Percentiles rank a stretch among this genome's conserved stretches.
Evolutionary conservation across 768 basidiomycete species (phyloP).

Genomic region (Steccherinum ochraceum): DNA sequence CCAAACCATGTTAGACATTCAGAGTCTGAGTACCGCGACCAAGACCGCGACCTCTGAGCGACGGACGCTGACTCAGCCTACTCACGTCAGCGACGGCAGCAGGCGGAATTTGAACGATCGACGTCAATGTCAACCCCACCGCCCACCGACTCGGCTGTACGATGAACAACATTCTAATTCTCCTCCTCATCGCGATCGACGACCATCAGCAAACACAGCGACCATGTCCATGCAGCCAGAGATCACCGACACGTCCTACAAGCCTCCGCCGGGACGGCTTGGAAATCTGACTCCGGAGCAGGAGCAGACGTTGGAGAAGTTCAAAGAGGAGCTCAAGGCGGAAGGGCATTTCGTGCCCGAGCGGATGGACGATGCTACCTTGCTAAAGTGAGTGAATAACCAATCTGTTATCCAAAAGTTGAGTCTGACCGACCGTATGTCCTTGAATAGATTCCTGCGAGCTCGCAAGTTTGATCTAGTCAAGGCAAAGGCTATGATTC

Average conservation of each 20-base stretch:
- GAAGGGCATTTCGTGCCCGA: slow-evolving; percentile 49
- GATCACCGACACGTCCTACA: slow-evolving; percentile 51
- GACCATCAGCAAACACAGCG: not conserved
- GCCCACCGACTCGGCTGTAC: too few relatives aligned
- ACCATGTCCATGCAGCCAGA: slow-evolving; percentile 46
- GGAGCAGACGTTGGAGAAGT: slow-evolving; percentile 53
- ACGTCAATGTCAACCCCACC: not conserved
- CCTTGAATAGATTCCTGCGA: slow-evolving; percentile 64
- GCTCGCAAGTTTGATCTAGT: slow-evolving; percentile 83
- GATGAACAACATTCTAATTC: not conserved
- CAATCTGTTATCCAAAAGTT: too few relatives aligned
- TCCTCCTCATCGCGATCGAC: too few relatives aligned
- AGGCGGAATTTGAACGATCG: not conserved
- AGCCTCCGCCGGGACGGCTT: slow-evolving; percentile 56
- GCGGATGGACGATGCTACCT: slow-evolving; percentile 58
- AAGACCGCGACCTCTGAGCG: too few relatives aligned
- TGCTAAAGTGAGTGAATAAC: slow-evolving; percentile 49
- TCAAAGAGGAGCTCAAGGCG: slow-evolving; percentile 52
- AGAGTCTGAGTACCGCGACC: too few relatives aligned
- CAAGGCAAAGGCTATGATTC: slow-evolving; percentile 75
- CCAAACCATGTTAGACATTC: too few relatives aligned
- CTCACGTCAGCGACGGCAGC: not conserved
- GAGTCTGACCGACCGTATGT: too few relatives aligned
- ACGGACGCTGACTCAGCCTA: too few relatives aligned
- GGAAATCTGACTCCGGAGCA: slow-evolving; percentile 62